Conservation (phyloP, 129 eudicot species). For the Kitagawia praeruptora region DNA sequence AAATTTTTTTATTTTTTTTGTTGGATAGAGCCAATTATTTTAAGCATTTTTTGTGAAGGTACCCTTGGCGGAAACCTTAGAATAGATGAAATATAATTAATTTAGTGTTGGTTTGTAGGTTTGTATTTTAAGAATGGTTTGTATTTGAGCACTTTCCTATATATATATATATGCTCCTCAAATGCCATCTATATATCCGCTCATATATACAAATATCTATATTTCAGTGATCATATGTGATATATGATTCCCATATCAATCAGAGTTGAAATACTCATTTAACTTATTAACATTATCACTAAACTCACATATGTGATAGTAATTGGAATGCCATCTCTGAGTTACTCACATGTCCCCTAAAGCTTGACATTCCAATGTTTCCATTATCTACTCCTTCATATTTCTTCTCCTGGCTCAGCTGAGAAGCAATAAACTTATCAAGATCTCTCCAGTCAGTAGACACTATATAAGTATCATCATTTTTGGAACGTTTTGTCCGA, state of each 20-base stretch:
- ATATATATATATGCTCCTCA: background rate
- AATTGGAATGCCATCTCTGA: conserved; percentile 36
- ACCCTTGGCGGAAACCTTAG: too few species aligned
- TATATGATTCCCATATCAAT: conserved; percentile 49
- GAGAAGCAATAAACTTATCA: conserved; percentile 95
- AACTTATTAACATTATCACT: conserved; percentile 33
- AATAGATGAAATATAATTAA: too few species aligned
- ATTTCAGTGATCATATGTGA: conserved; percentile 54
- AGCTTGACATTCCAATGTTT: conserved; percentile 11
- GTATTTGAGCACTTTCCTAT: too few species aligned
- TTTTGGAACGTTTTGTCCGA: background rate
- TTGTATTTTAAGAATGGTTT: too few species aligned
- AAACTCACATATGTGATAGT: conserved; percentile 28
- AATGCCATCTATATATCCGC: background rate
- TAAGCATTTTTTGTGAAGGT: too few species aligned
- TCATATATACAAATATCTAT: background rate
- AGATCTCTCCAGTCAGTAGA: conserved; percentile 89
- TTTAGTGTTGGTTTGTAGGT: too few species aligned
- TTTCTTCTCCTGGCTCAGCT: conserved; percentile 66
- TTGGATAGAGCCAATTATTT: too few species aligned
- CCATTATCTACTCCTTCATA: conserved; percentile 20
- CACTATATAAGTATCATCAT: conserved; percentile 22
- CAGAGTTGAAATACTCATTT: conserved; percentile 47
- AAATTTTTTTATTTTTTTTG: too few species aligned
- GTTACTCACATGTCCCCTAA: conserved; percentile 18